These are phyloP conservation scores for Alternaria arborescens DNA, from an alignment of 2,329 filamentous ascomycete species.

Conservation along the genomic window DNA sequence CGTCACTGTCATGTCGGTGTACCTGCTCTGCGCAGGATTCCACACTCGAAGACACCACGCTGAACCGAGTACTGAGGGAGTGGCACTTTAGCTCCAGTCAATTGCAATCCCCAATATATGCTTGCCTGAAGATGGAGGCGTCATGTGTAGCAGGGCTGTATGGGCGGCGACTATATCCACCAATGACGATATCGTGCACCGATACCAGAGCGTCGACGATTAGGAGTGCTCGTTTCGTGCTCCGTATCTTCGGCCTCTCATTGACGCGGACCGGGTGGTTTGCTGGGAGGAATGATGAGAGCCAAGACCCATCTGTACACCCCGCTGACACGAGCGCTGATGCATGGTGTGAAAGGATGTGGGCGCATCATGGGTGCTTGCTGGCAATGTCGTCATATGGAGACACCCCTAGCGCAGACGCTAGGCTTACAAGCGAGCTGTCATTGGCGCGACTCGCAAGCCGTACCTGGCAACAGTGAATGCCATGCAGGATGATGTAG, in stretches of 20 bases:
- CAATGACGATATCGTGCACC: slow-evolving; percentile 19
- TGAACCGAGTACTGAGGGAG: not conserved
- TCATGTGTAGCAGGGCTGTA: slow-evolving; percentile 22
- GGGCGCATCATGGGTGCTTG: slow-evolving; percentile 26
- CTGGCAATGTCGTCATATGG: slow-evolving; percentile 22
- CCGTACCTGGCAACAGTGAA: slow-evolving; percentile 25
- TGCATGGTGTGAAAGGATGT: slow-evolving; percentile 16
- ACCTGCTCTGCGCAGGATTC: slow-evolving; percentile 35
- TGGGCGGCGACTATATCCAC: slow-evolving; percentile 23
- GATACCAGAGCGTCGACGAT: not conserved
- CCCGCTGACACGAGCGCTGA: slow-evolving; percentile 28
- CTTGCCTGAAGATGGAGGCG: slow-evolving; percentile 2
- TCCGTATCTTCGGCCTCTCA: slow-evolving; percentile 23
- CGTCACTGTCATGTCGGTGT: slow-evolving; percentile 23
- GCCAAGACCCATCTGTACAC: slow-evolving; percentile 34
- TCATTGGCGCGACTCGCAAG: slow-evolving; percentile 26
- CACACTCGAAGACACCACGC: slow-evolving; percentile 12
- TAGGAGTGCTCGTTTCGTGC: not conserved
- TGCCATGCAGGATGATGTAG: slow-evolving; percentile 31
- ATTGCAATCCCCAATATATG: not conserved
- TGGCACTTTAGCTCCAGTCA: slow-evolving; percentile 1
- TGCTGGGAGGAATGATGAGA: slow-evolving; percentile 33
- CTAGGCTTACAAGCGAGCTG: slow-evolving; percentile 10
- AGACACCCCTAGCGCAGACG: slow-evolving; percentile 8
- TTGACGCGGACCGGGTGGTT: slow-evolving; percentile 22